Evolutionary conservation across 2,329 filamentous ascomycete species (phyloP).

Genomic region (Penicillium crustosum): DNA sequence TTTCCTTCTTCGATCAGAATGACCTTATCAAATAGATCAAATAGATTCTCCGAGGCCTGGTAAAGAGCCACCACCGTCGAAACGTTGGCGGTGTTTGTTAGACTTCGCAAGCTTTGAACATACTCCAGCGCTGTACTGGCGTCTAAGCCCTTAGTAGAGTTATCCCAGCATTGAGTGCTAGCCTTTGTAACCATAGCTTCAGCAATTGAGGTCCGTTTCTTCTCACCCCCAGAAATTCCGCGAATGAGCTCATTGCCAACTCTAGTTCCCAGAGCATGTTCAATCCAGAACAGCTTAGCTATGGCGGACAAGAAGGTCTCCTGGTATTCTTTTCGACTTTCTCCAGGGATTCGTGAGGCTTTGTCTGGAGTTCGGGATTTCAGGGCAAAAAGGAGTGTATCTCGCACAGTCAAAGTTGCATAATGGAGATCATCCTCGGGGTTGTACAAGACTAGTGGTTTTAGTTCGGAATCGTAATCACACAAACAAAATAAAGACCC

Average conservation of each 20-base stretch:
- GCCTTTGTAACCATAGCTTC: conserved; percentile 70
- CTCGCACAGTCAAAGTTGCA: conserved; percentile 71
- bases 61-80: conserved; percentile 69
- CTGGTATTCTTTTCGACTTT: conserved; percentile 60
- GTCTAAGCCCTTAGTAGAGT: conserved; percentile 71
- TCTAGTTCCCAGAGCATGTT: conserved; percentile 69
- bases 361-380: conserved; percentile 67
- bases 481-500: not conserved
- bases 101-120: conserved; percentile 63
- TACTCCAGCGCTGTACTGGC: conserved; percentile 73
- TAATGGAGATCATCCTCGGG: conserved; percentile 77
- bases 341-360: conserved; percentile 58
- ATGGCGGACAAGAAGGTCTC: conserved; percentile 65
- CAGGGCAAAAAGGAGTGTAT: conserved; percentile 72
- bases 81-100: conserved; percentile 63
- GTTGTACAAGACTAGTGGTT: conserved; percentile 65
- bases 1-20: conserved; percentile 66
- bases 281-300: conserved; percentile 70
- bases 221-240: conserved; percentile 69
- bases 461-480: conserved; percentile 9
- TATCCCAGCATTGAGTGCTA: conserved; percentile 72
- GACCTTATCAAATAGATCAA: conserved; percentile 65
- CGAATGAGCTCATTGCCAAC: conserved; percentile 74
- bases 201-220: conserved; percentile 78
- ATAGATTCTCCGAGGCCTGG: conserved; percentile 59